Base-by-base conservation (phyloP, 2,329 filamentous ascomycete species). In the Paecilomyces sp. region DNA sequence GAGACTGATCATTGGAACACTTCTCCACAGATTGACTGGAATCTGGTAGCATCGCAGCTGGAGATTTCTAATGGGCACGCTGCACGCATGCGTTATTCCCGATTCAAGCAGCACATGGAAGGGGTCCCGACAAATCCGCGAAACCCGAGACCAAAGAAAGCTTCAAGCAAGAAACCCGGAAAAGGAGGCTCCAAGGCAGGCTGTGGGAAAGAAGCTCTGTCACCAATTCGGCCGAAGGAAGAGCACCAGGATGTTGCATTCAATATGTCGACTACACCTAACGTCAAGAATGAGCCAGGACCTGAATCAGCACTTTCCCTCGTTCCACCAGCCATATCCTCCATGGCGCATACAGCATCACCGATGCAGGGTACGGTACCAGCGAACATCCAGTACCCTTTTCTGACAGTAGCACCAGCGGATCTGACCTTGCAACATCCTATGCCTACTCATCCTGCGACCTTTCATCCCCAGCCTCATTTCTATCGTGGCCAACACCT, bases 21-120 rank as follows among this genome's bases (percentile, higher is more conserved):
- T 15, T 33, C 15, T 41, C n/a, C 9, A 18, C 57, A 83, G 80
- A 77, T 84, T 62, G 79, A 84, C 63, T 84, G 82, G 82, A 77
- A 77, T 55, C 66, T 74, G 47, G 80, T 84, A 15, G 81, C 82
- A 13, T 69, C 69, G 2, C 71, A 81, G 54, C 70, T 81, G 12
- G 78, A 78, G 53, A 82, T 84, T 58, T 80, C 79, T 36, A 84
- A 84, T 57, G 82, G 81, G 41, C 82, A 84, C 65, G 82, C 82
- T 3, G 82, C 82, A 13, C 79, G 82, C 47, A 84, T 84, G 82
- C 78, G 82, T 30, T 84, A 79, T 67, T 81, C 79, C 24, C 79
- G 82, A 36, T 83, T 83, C 70, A 79, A 75, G 60, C 75, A 78
- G 58, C 79, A 83, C 54, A 81, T 82, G 74, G 81, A 84, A 61